Conservation (phyloP, 1,284 basidiomycete species). For the Golubevia sp. region DNA sequence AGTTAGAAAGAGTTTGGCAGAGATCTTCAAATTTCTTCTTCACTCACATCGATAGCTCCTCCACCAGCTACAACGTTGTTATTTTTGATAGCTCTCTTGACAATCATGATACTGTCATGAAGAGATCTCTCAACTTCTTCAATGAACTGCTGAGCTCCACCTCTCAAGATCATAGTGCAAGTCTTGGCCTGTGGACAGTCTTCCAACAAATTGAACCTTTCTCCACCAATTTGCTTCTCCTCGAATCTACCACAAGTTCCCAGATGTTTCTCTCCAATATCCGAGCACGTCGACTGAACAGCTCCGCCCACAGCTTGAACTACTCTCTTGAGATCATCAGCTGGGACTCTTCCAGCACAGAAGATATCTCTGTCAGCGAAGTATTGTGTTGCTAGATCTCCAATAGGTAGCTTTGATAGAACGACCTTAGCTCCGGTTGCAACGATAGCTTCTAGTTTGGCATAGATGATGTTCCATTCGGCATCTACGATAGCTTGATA, state of each 20-base stretch:
- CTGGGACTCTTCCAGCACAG: slow-evolving; percentile 93
- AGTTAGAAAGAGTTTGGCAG: neutral
- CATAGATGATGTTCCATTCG: slow-evolving; percentile 99
- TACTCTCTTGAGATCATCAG: slow-evolving; percentile 88
- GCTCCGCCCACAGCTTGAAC: slow-evolving; percentile 94
- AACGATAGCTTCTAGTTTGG: slow-evolving; percentile 94
- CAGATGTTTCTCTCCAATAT: slow-evolving; percentile 86
- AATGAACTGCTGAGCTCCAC: slow-evolving; percentile 98
- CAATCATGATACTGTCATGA: slow-evolving; percentile 99
- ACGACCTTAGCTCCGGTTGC: slow-evolving; percentile 97
- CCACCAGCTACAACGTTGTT: slow-evolving; percentile 96
- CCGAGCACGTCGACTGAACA: slow-evolving; percentile 92
- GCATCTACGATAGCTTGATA: slow-evolving; percentile 99
- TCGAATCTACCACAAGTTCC: slow-evolving; percentile 90
- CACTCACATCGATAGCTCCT: slow-evolving; percentile 86
- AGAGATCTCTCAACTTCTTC: slow-evolving; percentile 96
- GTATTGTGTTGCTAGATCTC: slow-evolving; percentile 98
- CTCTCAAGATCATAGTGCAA: slow-evolving; percentile 91
- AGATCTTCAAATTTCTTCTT: no score
- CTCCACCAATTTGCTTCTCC: slow-evolving; percentile 94
- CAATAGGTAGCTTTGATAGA: slow-evolving; percentile 95
- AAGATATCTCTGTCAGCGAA: slow-evolving; percentile 99
- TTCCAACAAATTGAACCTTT: slow-evolving; percentile 95
- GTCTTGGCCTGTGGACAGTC: slow-evolving; percentile 94
- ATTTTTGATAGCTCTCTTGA: slow-evolving; percentile 94